phyloP scores from a whole-genome alignment of 768 basidiomycete genomes.

The Pulveroboletus sp. region DNA sequence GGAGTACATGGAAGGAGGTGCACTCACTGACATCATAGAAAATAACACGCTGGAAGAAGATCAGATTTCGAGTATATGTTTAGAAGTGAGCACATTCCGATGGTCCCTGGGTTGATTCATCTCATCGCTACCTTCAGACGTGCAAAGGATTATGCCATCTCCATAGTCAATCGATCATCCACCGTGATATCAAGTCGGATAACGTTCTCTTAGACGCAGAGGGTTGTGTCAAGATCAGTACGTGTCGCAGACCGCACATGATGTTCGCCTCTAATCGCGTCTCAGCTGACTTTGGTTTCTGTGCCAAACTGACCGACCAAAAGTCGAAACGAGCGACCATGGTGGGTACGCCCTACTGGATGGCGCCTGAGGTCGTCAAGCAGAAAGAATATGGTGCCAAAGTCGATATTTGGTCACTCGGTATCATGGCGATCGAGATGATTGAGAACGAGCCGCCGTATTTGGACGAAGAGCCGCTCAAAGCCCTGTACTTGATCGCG shows the following conservation, averaged over 20 bases:
- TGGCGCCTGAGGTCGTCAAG: slow-evolving; percentile 98
- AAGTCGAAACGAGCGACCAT: slow-evolving; percentile 98
- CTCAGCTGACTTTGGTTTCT: slow-evolving; percentile 93
- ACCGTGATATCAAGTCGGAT: slow-evolving; percentile 96
- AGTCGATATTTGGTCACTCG: slow-evolving; percentile 95
- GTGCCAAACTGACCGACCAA: slow-evolving; percentile 92
- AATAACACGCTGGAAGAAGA: slow-evolving; percentile 94
- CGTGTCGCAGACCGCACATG: slow-evolving; percentile 29
- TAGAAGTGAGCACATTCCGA: slow-evolving; percentile 62
- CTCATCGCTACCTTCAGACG: slow-evolving; percentile 48
- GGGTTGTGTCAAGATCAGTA: slow-evolving; percentile 96
- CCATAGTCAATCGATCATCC: slow-evolving; percentile 92
- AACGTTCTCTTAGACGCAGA: slow-evolving; percentile 91
- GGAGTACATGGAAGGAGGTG: slow-evolving; percentile 99
- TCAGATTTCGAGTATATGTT: slow-evolving; percentile 87
- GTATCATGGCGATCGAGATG: slow-evolving; percentile 99
- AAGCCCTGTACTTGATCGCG: slow-evolving; percentile 92
- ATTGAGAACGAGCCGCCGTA: slow-evolving; percentile 97
- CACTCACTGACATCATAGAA: slow-evolving; percentile 96
- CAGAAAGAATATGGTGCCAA: slow-evolving; percentile 96
- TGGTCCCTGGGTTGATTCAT: neutral
- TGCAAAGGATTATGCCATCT: slow-evolving; percentile 93
- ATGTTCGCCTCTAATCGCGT: slow-evolving; percentile 2
- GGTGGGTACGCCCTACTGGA: slow-evolving; percentile 98
- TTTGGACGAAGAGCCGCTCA: slow-evolving; percentile 90